Base-by-base conservation (phyloP, 2,329 filamentous ascomycete species). In the Trichoderma simmonsii region DNA sequence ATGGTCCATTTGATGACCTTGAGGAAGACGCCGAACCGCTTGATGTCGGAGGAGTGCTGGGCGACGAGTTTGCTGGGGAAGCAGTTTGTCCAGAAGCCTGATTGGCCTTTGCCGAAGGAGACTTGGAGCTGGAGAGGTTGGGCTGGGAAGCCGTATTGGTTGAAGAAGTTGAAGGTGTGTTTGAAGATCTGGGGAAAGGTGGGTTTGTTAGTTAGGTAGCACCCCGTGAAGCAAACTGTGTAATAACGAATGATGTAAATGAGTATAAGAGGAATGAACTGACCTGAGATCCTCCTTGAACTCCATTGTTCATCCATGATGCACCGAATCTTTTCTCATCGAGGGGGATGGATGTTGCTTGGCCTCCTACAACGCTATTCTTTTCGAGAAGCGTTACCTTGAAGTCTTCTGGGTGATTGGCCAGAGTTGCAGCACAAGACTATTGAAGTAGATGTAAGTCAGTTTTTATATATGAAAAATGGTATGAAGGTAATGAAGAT, bases 351-450 rank as follows among this genome's bases (percentile, higher is more conserved):
- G 88, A 89, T 70, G 86, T 89, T 0, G 88, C 88, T 77, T 90
- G 88, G 1, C 88, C 88, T 54, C 88, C 88, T 48, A 89, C 88
- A 59, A 90, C 87, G 61, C 86, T 81, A 12, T 86, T 86, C 76
- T 84, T 81, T 73, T 91, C 89, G 26, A 92, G 82, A 15, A 93
- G 76, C 0, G 90, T 92, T 14, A 93, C 85, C 57, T 89, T 86
- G 81, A 91, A 93, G 74, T 86, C 87, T 48, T 91, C 86, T 0
- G 88, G 88, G 74, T 92, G 89, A 62, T 91, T 86, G 61, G 89
- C 86, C 32, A 93, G 85, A 34, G 91, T 90, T 34, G 90, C 86
- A 12, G 91, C 90, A 78, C 90, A 92, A 70, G 89, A 88, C 90
- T 86, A 59, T 51, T 2, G 5, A 9, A 6, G 14, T 3, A 18